A percentile compares a stretch with the other conserved stretches of the same genome.
phyloP scores from a whole-genome alignment of 495 filamentous ascomycete species.

The Parmelia sp. region DNA sequence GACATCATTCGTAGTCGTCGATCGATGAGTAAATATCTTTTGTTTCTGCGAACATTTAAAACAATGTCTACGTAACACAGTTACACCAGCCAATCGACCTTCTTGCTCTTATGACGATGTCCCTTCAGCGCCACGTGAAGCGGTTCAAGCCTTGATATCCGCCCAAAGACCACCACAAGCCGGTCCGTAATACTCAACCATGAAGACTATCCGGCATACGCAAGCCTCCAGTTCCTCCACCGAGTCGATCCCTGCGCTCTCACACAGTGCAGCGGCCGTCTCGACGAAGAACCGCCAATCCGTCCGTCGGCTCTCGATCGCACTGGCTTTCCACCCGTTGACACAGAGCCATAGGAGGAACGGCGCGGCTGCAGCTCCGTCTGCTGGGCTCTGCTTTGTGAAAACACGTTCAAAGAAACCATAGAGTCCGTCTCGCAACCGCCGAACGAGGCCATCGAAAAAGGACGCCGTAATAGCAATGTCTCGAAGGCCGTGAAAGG shows the following conservation, averaged over 20 bases:
- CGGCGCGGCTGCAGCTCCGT: not conserved
- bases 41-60: too few species aligned
- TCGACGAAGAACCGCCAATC: not conserved
- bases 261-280: not conserved
- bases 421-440: not conserved
- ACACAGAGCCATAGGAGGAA: slow-evolving; percentile 13
- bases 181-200: not conserved
- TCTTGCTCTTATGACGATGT: too few species aligned
- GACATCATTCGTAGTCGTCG: too few species aligned
- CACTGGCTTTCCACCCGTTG: slow-evolving; percentile 15
- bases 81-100: too few species aligned
- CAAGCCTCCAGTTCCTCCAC: not conserved
- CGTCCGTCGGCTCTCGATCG: not conserved
- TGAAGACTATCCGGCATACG: not conserved
- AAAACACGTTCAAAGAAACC: not conserved
- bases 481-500: slow-evolving; percentile 9
- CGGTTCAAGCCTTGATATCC: too few species aligned
- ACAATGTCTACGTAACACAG: too few species aligned
- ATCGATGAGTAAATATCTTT: too few species aligned
- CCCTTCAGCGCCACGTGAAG: too few species aligned
- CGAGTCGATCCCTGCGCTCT: not conserved
- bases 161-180: not conserved
- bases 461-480: not conserved
- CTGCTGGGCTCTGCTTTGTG: not conserved
- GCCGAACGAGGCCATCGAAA: not conserved